Percentiles rank a stretch among this genome's conserved stretches.
Conservation (phyloP, 495 filamentous ascomycete species). For the Penicillium longicatenatum region DNA sequence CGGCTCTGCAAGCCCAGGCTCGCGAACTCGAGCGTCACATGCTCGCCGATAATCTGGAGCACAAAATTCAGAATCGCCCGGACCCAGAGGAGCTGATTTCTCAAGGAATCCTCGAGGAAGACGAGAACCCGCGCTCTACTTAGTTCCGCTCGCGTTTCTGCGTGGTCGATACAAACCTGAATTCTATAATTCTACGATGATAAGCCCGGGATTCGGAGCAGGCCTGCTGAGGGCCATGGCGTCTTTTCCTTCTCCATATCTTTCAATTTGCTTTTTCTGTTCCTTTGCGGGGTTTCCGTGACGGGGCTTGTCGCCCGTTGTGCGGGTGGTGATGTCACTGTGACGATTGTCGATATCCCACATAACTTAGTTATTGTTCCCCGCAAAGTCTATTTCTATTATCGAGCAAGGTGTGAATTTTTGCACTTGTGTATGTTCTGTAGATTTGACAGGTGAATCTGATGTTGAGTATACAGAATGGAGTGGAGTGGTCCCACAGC, state of each 20-base stretch:
- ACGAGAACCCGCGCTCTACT: constrained; percentile 47
- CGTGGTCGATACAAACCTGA: neutral
- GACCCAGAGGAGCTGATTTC: constrained; percentile 72
- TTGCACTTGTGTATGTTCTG: neutral
- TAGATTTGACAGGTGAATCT: neutral
- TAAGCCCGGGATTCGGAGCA: neutral
- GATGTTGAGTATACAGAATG: neutral
- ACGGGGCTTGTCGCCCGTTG: constrained; percentile 6
- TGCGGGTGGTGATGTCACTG: constrained; percentile 30
- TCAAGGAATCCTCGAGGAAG: constrained; percentile 72
- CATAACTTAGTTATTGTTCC: constrained; percentile 10
- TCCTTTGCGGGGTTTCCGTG: neutral
- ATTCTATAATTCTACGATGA: neutral
- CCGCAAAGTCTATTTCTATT: constrained; percentile 7
- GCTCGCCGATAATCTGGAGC: constrained; percentile 80
- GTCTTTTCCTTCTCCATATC: constrained; percentile 10
- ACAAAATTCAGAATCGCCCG: constrained; percentile 75
- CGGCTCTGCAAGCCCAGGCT: constrained; percentile 73
- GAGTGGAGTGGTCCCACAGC: neutral
- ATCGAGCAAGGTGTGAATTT: neutral
- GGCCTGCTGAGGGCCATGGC: constrained; percentile 11
- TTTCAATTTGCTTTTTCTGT: neutral
- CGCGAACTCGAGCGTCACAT: constrained; percentile 82
- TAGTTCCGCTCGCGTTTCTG: constrained; percentile 5
- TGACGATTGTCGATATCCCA: constrained; percentile 17